Base-by-base conservation (phyloP, 78 protist species). In the Dictyostelium brefeldianum region DNA sequence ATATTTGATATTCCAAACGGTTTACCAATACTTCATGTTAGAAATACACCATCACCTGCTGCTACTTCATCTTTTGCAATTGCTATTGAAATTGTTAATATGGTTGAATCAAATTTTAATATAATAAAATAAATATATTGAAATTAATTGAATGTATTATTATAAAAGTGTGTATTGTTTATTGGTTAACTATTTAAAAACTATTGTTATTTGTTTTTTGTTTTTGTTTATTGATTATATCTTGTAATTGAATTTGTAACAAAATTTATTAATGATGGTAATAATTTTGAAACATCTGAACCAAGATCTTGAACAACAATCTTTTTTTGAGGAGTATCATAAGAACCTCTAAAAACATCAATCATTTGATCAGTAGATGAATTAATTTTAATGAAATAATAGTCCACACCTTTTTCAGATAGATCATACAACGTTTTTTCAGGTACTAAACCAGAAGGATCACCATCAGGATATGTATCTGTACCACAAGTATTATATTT, bases 1-100 rank as follows among this genome's bases (percentile, higher is more conserved):
- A 51, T 95, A 6, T 90, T 90, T 27, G 95, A 90, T 20, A 12
- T 12, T n/a, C 89, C 90, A 50, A 50, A 15, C 0, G 57, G 62
- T 17, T 20, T 36, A n/a, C 64, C 74, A 17, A 53, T 89, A 14
- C 7, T 96, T 7, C 93, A 87, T 25, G 94, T 96, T 15, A 47
- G 96, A 46, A 96, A 93, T 43, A 89, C 96, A 25, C 97, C 97
- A 0, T 96, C 97, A 15, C 97, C 97, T 15, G 83, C 95, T 5
- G 96, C 96, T 4, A 96, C 97, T 17, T 80, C 96, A 5, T 81
- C 94, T 14, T 64, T 96, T 4, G 96, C 97, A 25, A 89, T 96
- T 47, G 96, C 96, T 4, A 51, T 80, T 18, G 82, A 71, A 46
- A 71, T 96, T 25, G 83, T 74, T 5, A 59, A 83, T 57, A 43